These are phyloP conservation scores for Amanita fuliginea DNA, from an alignment of 768 basidiomycete genomes.

Conservation along the genomic window DNA sequence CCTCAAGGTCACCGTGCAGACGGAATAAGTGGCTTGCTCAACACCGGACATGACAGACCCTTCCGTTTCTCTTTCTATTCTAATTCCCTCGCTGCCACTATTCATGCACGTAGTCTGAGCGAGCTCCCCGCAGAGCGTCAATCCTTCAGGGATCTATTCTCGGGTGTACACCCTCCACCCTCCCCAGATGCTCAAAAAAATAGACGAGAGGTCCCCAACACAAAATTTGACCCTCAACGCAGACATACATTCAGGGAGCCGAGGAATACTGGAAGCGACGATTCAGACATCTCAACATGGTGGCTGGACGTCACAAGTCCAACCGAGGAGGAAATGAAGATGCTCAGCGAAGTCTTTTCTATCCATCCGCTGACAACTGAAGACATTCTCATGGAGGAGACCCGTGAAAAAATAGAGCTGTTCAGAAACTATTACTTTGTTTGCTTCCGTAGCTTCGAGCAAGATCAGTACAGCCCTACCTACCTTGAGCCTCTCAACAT, in stretches of 20 bases:
- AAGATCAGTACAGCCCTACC: slow-evolving; percentile 94
- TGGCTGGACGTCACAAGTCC: slow-evolving; percentile 93
- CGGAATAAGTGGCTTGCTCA: slow-evolving; percentile 18
- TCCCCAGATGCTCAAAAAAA: not conserved
- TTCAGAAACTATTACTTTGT: slow-evolving; percentile 99
- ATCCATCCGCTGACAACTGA: slow-evolving; percentile 98
- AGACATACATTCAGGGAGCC: not conserved
- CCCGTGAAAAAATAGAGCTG: slow-evolving; percentile 98
- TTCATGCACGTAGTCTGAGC: slow-evolving; percentile 85
- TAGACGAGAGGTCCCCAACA: not conserved
- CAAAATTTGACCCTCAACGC: not conserved
- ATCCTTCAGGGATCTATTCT: slow-evolving; percentile 84
- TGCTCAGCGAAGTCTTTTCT: slow-evolving; percentile 92
- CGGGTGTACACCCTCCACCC: slow-evolving; percentile 27
- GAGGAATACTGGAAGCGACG: slow-evolving; percentile 9
- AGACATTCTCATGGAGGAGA: slow-evolving; percentile 99
- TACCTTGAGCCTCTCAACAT: slow-evolving; percentile 97
- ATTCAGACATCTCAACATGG: slow-evolving; percentile 80
- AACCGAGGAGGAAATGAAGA: slow-evolving; percentile 97
- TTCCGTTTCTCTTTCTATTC: slow-evolving; percentile 99
- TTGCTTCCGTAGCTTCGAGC: slow-evolving; percentile 98
- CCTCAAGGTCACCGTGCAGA: slow-evolving; percentile 16
- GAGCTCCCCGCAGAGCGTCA: slow-evolving; percentile 94
- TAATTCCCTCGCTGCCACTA: slow-evolving; percentile 83
- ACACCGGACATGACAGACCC: slow-evolving; percentile 70